These are phyloP conservation scores for Achlya hypogyna DNA, from an alignment of 352 stramenopile genomes.

Conservation along the genomic window DNA sequence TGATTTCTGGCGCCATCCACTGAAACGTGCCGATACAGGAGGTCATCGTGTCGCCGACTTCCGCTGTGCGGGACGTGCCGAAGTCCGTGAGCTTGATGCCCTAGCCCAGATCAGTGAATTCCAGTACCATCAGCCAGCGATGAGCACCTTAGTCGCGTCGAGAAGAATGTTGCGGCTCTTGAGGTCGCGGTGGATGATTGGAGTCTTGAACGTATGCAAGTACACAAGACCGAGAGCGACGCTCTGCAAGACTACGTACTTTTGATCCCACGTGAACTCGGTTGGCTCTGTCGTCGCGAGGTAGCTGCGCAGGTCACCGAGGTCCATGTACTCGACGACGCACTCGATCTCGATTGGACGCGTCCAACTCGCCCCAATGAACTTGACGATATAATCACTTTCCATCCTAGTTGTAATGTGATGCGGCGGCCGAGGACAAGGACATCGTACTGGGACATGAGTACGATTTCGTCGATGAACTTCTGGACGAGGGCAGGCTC, in stretches of 20 bases:
- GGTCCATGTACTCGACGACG: slow-evolving; percentile 17
- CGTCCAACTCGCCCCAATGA: not conserved
- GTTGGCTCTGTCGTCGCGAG: not conserved
- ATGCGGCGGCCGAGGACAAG: not conserved
- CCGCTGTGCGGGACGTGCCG: slow-evolving; percentile 32
- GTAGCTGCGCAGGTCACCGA: not conserved
- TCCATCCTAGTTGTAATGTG: not conserved
- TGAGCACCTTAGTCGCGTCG: slow-evolving; percentile 1
- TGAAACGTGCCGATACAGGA: slow-evolving; percentile 30
- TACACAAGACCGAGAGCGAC: not conserved
- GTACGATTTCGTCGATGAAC: slow-evolving; percentile 44
- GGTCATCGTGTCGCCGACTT: slow-evolving; percentile 40
- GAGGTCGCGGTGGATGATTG: slow-evolving; percentile 4
- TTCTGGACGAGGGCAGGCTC: slow-evolving; percentile 26
- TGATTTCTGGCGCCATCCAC: slow-evolving; percentile 22
- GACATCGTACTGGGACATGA: slow-evolving; percentile 23
- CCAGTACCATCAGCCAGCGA: not conserved
- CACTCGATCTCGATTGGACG: not conserved
- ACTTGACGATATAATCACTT: not conserved
- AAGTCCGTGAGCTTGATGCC: slow-evolving; percentile 53
- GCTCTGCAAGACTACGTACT: not conserved
- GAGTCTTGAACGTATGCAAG: not conserved
- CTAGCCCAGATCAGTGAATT: not conserved
- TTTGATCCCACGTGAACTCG: slow-evolving; percentile 9
- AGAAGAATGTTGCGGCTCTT: not conserved